Conservation (phyloP, 2,329 filamentous ascomycete species). For the Cladosporium sp. region DNA sequence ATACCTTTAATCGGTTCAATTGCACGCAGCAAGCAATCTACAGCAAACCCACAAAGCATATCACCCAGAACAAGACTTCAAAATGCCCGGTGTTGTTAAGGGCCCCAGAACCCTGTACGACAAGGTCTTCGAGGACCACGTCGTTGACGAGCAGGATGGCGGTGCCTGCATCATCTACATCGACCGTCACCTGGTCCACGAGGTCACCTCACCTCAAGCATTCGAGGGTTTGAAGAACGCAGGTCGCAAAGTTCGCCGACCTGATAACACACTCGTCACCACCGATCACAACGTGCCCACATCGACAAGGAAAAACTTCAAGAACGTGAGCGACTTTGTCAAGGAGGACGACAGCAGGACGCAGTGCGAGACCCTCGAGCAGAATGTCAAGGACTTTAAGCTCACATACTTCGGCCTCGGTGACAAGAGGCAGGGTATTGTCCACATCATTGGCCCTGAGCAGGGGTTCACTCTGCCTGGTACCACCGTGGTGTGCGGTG, state of each 20-base stretch:
- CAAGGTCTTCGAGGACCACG: conserved; percentile 92
- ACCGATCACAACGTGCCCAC: conserved; percentile 98
- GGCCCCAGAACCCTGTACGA: conserved; percentile 59
- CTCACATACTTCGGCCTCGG: conserved; percentile 95
- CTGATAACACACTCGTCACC: conserved; percentile 93
- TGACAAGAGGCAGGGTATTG: conserved; percentile 95
- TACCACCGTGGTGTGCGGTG: conserved; percentile 94
- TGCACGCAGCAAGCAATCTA: not conserved
- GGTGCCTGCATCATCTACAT: conserved; percentile 92
- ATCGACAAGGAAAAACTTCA: conserved; percentile 82
- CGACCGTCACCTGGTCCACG: conserved; percentile 93
- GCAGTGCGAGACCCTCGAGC: conserved; percentile 92
- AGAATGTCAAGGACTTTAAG: conserved; percentile 95
- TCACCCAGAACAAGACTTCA: conserved; percentile 3
- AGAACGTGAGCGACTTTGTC: conserved; percentile 90
- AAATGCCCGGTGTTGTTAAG: conserved; percentile 31
- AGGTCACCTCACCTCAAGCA: conserved; percentile 98
- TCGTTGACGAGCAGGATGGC: conserved; percentile 92
- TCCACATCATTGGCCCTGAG: conserved; percentile 96
- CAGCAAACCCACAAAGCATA: not conserved
- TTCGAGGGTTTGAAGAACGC: conserved; percentile 95
- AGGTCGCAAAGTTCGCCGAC: conserved; percentile 78
- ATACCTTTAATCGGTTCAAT: not conserved
- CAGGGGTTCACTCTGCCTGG: conserved; percentile 97
- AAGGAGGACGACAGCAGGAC: conserved; percentile 88